Conservation (phyloP, 2,329 filamentous ascomycete species). For the Pseudogymnoascus sp. region DNA sequence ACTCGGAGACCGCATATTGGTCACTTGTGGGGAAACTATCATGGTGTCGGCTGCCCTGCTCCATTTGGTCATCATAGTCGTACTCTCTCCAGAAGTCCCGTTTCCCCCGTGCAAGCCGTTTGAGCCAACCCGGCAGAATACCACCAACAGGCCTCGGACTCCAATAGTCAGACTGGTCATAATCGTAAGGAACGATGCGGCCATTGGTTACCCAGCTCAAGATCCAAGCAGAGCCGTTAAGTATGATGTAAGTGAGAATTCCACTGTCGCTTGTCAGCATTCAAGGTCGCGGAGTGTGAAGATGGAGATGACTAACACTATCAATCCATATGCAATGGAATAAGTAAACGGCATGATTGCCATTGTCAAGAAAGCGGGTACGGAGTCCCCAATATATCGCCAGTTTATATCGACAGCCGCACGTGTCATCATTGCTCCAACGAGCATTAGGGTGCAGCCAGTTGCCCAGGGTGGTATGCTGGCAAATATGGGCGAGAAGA, state of each 20-base stretch:
- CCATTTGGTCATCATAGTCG: constrained; percentile 14
- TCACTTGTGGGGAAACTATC: background rate
- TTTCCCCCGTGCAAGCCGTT: constrained; percentile 56
- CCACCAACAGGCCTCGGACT: constrained; percentile 72
- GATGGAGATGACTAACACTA: constrained; percentile 35
- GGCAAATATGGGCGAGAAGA: constrained; percentile 85
- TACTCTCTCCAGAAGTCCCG: constrained; percentile 62
- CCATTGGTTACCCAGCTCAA: constrained; percentile 60
- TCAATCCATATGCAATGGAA: constrained; percentile 79
- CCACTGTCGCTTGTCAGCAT: constrained; percentile 36
- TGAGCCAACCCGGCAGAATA: constrained; percentile 66
- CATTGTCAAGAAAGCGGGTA: constrained; percentile 79
- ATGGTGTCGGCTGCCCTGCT: background rate
- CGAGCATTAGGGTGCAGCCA: constrained; percentile 74
- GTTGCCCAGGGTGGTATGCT: constrained; percentile 87
- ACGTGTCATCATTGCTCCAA: constrained; percentile 77
- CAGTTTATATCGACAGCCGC: constrained; percentile 81
- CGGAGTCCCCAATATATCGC: constrained; percentile 73
- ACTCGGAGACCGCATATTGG: background rate
- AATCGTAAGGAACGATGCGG: constrained; percentile 65
- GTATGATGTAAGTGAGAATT: constrained; percentile 65
- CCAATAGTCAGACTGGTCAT: constrained; percentile 72
- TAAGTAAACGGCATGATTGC: constrained; percentile 86
- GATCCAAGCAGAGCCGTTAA: constrained; percentile 66
- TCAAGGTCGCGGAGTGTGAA: background rate